These are phyloP conservation scores for Leishmania guyanensis DNA, from an alignment of 208 protist genomes.

Conservation along the genomic window DNA sequence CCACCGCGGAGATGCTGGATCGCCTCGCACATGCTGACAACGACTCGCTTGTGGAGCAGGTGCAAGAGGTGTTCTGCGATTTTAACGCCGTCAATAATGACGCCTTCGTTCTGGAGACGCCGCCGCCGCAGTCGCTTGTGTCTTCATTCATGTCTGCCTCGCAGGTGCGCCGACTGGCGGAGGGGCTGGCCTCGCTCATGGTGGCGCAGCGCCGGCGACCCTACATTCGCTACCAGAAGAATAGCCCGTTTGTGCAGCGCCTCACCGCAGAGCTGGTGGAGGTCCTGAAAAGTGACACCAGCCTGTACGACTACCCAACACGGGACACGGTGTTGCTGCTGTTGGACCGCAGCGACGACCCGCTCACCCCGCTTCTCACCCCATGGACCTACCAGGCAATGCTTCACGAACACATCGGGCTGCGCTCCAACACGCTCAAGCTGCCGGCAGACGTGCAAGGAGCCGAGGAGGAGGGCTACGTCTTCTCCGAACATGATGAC, in stretches of 20 bases:
- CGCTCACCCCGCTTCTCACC: slow-evolving; percentile 96
- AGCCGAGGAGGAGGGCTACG: slow-evolving; percentile 70
- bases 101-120: slow-evolving; percentile 66
- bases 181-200: slow-evolving; percentile 78
- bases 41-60: slow-evolving; percentile 82
- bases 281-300: slow-evolving; percentile 74
- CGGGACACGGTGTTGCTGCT: slow-evolving; percentile 74
- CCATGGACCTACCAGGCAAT: slow-evolving; percentile 99
- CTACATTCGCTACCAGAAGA: slow-evolving; percentile 70
- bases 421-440: slow-evolving; percentile 92
- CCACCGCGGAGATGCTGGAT: slow-evolving; percentile 75
- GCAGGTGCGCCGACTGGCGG: slow-evolving; percentile 49
- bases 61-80: slow-evolving; percentile 97
- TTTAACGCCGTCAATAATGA: slow-evolving; percentile 93
- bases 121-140: slow-evolving; percentile 45
- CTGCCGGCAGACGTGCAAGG: slow-evolving; percentile 50
- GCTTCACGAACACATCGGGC: slow-evolving; percentile 97
- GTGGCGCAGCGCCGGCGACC: slow-evolving; percentile 77
- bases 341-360: slow-evolving; percentile 91
- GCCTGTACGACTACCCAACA: slow-evolving; percentile 88
- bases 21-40: slow-evolving; percentile 95
- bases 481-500: slow-evolving; percentile 93
- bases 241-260: slow-evolving; percentile 62
- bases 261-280: slow-evolving; percentile 76
- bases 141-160: slow-evolving; percentile 34